Evolutionary conservation across 768 basidiomycete species (phyloP).

Genomic region (Glaciozyma antarctica): DNA sequence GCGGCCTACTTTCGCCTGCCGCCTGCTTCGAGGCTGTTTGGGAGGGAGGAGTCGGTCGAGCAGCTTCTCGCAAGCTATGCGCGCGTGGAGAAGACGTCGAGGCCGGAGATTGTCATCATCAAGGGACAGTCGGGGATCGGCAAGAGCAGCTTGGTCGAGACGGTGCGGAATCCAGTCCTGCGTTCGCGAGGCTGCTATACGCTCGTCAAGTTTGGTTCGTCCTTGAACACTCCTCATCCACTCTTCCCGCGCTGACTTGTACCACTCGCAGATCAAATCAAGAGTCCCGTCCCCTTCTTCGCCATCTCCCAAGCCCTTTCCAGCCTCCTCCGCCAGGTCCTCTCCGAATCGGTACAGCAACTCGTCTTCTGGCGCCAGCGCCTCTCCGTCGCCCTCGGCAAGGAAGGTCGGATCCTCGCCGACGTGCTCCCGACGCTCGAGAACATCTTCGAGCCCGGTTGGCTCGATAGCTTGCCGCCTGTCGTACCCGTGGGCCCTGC

Average conservation of each 20-base stretch:
- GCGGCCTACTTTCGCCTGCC: slow-evolving; percentile 26
- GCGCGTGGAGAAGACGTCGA: slow-evolving; percentile 7
- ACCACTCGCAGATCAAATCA: slow-evolving; percentile 24
- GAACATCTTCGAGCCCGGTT: slow-evolving; percentile 20
- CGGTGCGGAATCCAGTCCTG: slow-evolving; percentile 12
- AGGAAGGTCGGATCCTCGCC: slow-evolving; percentile 24
- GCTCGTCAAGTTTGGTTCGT: slow-evolving; percentile 25
- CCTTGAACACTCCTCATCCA: not conserved
- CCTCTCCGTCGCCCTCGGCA: slow-evolving; percentile 19
- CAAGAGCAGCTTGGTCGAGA: slow-evolving; percentile 26
- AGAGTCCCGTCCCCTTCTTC: slow-evolving; percentile 30
- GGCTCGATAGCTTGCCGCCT: slow-evolving; percentile 17
- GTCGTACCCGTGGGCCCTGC: slow-evolving; percentile 5
- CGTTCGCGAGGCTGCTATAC: slow-evolving; percentile 11
- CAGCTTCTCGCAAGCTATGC: slow-evolving; percentile 10
- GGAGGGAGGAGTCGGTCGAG: slow-evolving; percentile 13
- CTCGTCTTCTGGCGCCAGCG: slow-evolving; percentile 23
- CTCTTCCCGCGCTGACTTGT: not conserved
- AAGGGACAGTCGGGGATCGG: slow-evolving; percentile 23
- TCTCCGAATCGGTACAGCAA: slow-evolving; percentile 17
- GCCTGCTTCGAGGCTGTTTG: slow-evolving; percentile 20
- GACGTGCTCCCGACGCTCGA: slow-evolving; percentile 26
- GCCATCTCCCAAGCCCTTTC: slow-evolving; percentile 27
- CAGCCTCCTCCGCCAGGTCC: slow-evolving; percentile 26
- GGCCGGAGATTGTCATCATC: slow-evolving; percentile 14